phyloP scores from a whole-genome alignment of 2,329 filamentous ascomycete genomes.

The Phialophora expanda region DNA sequence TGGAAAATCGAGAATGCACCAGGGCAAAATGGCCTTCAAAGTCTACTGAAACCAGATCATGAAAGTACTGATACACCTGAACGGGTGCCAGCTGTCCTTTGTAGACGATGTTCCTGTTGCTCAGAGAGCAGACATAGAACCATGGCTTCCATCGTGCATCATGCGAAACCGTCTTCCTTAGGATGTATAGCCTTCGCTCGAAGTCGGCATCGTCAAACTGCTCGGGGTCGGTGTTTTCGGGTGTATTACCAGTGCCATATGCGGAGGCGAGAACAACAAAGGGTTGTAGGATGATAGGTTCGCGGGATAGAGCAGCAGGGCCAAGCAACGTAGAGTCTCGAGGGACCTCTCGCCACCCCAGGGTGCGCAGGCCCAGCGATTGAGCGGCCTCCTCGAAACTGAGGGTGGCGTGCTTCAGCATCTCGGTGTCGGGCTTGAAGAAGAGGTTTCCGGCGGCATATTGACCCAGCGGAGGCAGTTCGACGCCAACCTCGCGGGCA shows the following conservation, averaged over 20 bases:
- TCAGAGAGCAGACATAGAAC: conserved; percentile 97
- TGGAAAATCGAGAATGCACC: conserved; percentile 96
- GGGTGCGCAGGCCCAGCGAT: conserved; percentile 81
- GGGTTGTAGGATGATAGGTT: conserved; percentile 93
- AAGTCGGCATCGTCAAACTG: conserved; percentile 84
- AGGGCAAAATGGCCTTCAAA: conserved; percentile 97
- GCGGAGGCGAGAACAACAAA: conserved; percentile 87
- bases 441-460: conserved; percentile 98
- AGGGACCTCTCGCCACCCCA: conserved; percentile 96
- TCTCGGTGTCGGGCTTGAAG: conserved; percentile 94
- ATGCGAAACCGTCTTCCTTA: conserved; percentile 93
- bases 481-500: conserved; percentile 84
- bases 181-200: conserved; percentile 89
- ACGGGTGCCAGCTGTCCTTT: conserved; percentile 94
- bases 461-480: conserved; percentile 84
- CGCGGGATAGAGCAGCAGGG: conserved; percentile 87
- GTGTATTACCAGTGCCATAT: conserved; percentile 80
- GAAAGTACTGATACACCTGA: conserved; percentile 97
- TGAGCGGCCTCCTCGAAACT: conserved; percentile 94
- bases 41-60: conserved; percentile 94
- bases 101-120: conserved; percentile 98
- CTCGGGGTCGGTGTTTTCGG: conserved; percentile 76
- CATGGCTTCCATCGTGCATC: conserved; percentile 95
- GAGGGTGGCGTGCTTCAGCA: conserved; percentile 84
- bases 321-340: conserved; percentile 91